Evolutionary conservation across 129 eudicot genomes (phyloP).

Genomic region (Scalesia atractyloides): DNA sequence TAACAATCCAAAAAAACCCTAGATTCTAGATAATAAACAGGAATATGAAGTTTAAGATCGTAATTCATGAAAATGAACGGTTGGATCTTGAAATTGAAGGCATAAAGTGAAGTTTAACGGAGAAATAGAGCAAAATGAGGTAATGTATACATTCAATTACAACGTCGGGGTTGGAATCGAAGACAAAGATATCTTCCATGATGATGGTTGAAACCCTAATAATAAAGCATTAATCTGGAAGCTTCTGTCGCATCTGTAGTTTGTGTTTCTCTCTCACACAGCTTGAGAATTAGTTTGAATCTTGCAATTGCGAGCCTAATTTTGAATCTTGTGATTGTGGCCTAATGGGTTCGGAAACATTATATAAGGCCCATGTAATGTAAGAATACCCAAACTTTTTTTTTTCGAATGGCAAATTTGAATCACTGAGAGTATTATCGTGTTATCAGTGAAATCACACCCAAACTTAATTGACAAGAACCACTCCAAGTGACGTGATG

Average conservation of each 20-base stretch:
- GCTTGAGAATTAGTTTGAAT: not conserved
- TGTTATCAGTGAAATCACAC: no score
- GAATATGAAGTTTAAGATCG: not conserved
- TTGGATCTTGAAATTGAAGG: not conserved
- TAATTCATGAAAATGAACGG: slow-evolving; percentile 4
- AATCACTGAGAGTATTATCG: no score
- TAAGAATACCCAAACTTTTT: no score
- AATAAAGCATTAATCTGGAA: not conserved
- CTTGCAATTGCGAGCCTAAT: not conserved
- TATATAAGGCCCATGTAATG: no score
- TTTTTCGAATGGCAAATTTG: no score
- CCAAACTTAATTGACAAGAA: no score
- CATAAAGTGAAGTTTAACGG: not conserved
- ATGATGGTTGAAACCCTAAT: slow-evolving; percentile 24
- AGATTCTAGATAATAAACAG: not conserved
- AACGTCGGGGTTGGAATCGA: slow-evolving; percentile 12
- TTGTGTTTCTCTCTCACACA: not conserved
- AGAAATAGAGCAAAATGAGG: slow-evolving; percentile 10
- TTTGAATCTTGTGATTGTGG: not conserved
- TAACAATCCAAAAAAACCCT: not conserved
- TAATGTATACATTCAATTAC: slow-evolving; percentile 21
- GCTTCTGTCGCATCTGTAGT: not conserved
- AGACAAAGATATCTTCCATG: slow-evolving; percentile 26
- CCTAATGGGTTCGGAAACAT: not conserved
- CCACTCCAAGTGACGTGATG: no score